These are phyloP conservation scores for Pseudonectria buxi DNA, from an alignment of 2,329 filamentous ascomycete species.

Conservation along the genomic window DNA sequence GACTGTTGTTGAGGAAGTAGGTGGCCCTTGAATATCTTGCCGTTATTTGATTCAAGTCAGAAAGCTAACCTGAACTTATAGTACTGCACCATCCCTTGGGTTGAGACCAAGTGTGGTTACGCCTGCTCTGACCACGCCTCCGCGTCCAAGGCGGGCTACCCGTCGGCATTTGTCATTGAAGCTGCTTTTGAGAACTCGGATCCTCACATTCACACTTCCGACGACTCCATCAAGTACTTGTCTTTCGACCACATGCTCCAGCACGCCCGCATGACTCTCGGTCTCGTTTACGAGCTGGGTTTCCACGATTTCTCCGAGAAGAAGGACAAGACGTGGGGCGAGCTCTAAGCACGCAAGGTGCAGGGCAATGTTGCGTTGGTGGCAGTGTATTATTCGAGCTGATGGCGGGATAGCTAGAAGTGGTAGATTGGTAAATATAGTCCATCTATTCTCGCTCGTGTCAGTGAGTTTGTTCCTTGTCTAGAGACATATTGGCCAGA, in stretches of 20 bases:
- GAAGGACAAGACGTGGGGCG: constrained; percentile 25
- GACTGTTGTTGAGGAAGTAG: constrained; percentile 61
- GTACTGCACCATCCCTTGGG: constrained; percentile 84
- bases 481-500: no score
- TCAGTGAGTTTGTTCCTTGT: no score
- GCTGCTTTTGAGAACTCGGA: constrained; percentile 61
- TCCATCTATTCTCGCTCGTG: no score
- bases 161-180: constrained; percentile 71
- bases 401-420: no score
- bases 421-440: no score
- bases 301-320: constrained; percentile 60
- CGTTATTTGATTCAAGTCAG: not conserved
- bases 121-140: constrained; percentile 72
- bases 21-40: constrained; percentile 1
- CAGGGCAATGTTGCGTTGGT: no score
- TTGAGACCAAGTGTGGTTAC: constrained; percentile 84
- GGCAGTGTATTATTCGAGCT: no score
- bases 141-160: constrained; percentile 67
- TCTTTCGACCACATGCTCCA: constrained; percentile 89
- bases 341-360: constrained; percentile 28
- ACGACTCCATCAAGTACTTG: constrained; percentile 64
- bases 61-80: constrained; percentile 21
- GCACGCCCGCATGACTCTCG: constrained; percentile 78
- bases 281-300: constrained; percentile 76
- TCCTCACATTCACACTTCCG: constrained; percentile 62